Evolutionary conservation across 805 yeast species (phyloP).

Genomic region (Yamadazyma paraphyllophila): DNA sequence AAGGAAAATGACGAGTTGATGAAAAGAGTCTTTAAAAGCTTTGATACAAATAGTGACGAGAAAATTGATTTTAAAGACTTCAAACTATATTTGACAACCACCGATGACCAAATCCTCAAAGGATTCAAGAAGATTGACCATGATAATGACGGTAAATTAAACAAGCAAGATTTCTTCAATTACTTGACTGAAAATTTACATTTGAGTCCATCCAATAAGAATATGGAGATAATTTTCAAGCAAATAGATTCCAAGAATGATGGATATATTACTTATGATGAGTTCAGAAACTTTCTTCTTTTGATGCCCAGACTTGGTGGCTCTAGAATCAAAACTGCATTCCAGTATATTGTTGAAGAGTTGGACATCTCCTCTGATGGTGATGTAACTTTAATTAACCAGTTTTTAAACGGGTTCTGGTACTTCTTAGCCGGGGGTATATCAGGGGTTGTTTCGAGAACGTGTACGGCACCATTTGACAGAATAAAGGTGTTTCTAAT

Average conservation of each 20-base stretch:
- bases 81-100: conserved; percentile 57
- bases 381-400: conserved; percentile 81
- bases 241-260: conserved; percentile 54
- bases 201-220: conserved; percentile 49
- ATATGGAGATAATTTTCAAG: conserved; percentile 55
- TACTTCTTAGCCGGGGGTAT: conserved; percentile 93
- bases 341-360: conserved; percentile 74
- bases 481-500: conserved; percentile 90
- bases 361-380: conserved; percentile 84
- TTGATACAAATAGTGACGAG: conserved; percentile 58
- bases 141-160: conserved; percentile 71
- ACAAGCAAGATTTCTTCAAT: conserved; percentile 59
- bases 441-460: conserved; percentile 93
- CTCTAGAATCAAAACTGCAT: conserved; percentile 78
- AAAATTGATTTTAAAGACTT: conserved; percentile 65
- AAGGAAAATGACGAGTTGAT: conserved; percentile 60
- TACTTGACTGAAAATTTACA: conserved; percentile 59
- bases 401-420: conserved; percentile 79
- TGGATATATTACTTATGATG: conserved; percentile 76
- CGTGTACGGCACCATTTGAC: conserved; percentile 96
- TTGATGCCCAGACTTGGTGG: conserved; percentile 81
- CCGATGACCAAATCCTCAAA: conserved; percentile 66
- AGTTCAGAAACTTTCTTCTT: conserved; percentile 78
- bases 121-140: conserved; percentile 70
- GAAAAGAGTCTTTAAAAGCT: conserved; percentile 51